Conservation (phyloP, 345 rosid genomes). For the Populus davidiana region DNA sequence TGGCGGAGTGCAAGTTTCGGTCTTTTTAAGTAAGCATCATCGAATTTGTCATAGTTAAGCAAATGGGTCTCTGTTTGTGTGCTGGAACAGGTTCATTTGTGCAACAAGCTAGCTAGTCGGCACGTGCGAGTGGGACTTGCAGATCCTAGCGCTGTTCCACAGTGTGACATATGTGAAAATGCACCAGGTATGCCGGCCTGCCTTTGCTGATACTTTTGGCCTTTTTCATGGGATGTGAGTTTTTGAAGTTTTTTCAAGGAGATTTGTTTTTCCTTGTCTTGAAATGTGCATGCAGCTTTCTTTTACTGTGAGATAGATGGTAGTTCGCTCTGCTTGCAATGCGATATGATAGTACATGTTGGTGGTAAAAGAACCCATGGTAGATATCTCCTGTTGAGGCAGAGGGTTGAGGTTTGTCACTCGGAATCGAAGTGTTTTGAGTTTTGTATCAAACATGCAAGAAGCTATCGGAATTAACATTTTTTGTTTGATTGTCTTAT, state of each 20-base stretch:
- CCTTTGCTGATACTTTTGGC: not conserved
- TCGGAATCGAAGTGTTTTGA: conserved; percentile 5
- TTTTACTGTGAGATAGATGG: conserved; percentile 88
- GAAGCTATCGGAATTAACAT: conserved; percentile 14
- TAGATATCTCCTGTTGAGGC: conserved; percentile 69
- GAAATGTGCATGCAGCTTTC: conserved; percentile 53
- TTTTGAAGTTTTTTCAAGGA: not conserved
- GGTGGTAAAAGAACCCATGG: conserved; percentile 84
- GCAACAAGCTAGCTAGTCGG: conserved; percentile 81
- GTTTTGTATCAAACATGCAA: conserved; percentile 7
- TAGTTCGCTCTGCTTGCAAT: conserved; percentile 82
- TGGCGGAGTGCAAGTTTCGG: not conserved
- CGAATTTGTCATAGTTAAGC: not conserved
- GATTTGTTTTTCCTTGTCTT: conserved; percentile 19
- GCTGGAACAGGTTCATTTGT: conserved; percentile 61
- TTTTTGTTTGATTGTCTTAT: conserved; percentile 18
- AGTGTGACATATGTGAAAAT: conserved; percentile 82
- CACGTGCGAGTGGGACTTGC: conserved; percentile 81
- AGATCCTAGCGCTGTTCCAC: conserved; percentile 63
- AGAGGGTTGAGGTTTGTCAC: conserved; percentile 73
- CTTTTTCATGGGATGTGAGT: not conserved
- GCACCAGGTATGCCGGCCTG: conserved; percentile 59
- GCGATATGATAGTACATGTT: conserved; percentile 85
- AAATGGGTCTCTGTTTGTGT: not conserved
- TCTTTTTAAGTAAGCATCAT: not conserved